Evolutionary conservation across 805 yeast genomes (phyloP), one percentile per base, ranked within the genome.

Genomic region (Deakozyma indianensis): DNA sequence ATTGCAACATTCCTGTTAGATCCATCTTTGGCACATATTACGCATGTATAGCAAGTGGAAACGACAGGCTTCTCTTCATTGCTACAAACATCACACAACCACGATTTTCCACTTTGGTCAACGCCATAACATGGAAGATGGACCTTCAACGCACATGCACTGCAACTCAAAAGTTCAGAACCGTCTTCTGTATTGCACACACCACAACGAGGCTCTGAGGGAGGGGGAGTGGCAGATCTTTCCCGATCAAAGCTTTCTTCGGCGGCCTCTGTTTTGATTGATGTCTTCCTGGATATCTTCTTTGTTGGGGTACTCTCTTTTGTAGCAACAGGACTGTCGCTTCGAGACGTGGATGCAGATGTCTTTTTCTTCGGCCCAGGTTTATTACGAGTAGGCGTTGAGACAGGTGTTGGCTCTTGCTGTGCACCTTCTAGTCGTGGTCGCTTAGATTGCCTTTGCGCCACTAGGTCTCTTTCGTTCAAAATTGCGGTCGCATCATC

Each of bases 401-500:
- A 25, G 14, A 25, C 14, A 9, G 28, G 28, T 7, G 28, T 25
- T 25, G 28, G 28, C 7, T 7, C 7, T 14, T 25, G 7, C 14
- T 25, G 14, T 25, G 28, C 14, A 7, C 14, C 7, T 7, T 25
- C 28, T 9, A 9, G 14, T 9, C 28, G 28, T 14, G 11, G 38
- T 7, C 38, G 38, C 18, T 32, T 32, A 14, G 11, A 14, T 5
- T 14, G 7, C 4, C 18, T 7, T 5, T 20, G 7, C 5, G 16
- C 9, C 9, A 32, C 4, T 14, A n/a, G 20, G 38, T 56, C 60
- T 15, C 57, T 48, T 48, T 63, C 64, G 2, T 55, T 52, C 18
- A 49, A 21, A 20, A 57, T 56, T 9, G 58, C 50, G 11, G 47
- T 44, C 0, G 60, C 66, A 60, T 87, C 96, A 27, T 69, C 70